Evolutionary conservation across 345 rosid genomes (phyloP).

Genomic region (Salix caprea): DNA sequence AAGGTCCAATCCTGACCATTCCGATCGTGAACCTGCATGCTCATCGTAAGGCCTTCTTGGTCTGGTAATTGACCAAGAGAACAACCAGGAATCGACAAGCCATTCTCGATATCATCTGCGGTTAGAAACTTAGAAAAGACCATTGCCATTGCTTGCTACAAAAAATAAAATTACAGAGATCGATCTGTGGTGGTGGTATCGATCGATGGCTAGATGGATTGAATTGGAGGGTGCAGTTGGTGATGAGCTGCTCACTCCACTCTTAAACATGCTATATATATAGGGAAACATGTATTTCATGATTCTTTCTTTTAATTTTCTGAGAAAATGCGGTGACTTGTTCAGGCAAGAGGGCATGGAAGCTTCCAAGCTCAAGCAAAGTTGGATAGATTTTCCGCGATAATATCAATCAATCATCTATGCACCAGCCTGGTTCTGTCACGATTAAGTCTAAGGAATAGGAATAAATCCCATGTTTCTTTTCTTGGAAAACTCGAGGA

Average conservation of each 20-base stretch:
- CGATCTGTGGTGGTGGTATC: too few relatives aligned
- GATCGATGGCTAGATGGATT: too few relatives aligned
- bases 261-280: neutral
- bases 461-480: neutral
- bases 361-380: neutral
- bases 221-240: neutral
- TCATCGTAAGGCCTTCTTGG: neutral
- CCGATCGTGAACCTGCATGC: slow-evolving; percentile 3
- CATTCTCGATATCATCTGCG: neutral
- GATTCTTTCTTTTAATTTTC: neutral
- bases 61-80: neutral
- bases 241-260: neutral
- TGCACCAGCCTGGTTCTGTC: neutral
- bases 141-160: neutral
- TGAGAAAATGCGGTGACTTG: neutral
- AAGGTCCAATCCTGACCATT: neutral
- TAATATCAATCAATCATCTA: neutral
- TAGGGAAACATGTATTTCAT: neutral
- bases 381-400: neutral
- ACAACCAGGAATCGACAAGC: neutral
- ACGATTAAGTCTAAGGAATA: neutral
- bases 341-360: neutral
- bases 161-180: neutral
- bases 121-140: neutral
- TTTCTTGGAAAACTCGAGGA: neutral